phyloP scores from a whole-genome alignment of 352 stramenopile genomes.

The Globisporangium alternatum region DNA sequence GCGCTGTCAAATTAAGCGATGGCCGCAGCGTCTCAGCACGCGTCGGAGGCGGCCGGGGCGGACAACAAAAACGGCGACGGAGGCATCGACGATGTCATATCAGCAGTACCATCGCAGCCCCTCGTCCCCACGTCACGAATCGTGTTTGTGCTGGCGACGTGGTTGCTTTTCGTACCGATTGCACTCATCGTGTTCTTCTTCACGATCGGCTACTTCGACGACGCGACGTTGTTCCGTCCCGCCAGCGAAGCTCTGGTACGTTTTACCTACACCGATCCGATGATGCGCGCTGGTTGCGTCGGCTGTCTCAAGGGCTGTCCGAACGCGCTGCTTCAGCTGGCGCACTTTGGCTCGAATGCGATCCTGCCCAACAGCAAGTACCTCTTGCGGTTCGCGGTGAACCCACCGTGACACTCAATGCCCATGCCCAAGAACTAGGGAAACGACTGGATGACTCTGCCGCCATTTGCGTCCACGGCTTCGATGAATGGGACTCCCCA shows the following conservation, averaged over 20 bases:
- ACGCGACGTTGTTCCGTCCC: background rate
- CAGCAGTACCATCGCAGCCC: too few species aligned
- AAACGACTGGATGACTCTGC: background rate
- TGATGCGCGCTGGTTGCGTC: background rate
- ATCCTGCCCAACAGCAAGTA: constrained; percentile 1
- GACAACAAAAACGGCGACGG: too few species aligned
- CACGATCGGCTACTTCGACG: background rate
- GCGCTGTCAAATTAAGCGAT: too few species aligned
- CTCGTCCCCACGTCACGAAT: too few species aligned
- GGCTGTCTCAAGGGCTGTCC: background rate
- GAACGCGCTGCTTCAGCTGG: background rate
- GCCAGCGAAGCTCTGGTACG: background rate
- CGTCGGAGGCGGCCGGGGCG: too few species aligned
- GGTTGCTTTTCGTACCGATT: background rate
- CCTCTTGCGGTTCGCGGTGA: background rate
- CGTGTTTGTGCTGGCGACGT: background rate
- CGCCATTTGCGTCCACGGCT: background rate
- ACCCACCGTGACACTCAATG: background rate
- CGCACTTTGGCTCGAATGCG: background rate
- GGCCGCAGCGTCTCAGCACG: too few species aligned
- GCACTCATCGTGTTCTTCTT: background rate
- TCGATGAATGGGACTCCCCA: background rate
- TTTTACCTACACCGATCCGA: background rate
- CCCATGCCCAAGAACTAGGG: background rate
- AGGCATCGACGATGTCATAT: too few species aligned